phyloP scores from a whole-genome alignment of 768 basidiomycete species.

The Lentinula raphanica region DNA sequence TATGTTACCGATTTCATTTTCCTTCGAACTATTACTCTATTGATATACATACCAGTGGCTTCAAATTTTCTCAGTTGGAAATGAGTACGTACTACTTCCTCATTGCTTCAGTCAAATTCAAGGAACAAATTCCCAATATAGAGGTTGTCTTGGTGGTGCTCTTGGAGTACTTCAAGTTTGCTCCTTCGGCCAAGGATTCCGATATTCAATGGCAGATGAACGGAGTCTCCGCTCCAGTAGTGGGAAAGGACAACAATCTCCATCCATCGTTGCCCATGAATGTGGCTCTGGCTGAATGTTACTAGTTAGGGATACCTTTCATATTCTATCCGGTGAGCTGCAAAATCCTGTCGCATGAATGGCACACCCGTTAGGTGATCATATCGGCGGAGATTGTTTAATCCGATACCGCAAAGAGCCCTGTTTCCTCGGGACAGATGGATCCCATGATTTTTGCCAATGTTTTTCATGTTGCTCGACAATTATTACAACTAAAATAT shows the following conservation, averaged over 20 bases:
- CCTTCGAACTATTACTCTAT: no score
- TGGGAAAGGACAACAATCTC: not conserved
- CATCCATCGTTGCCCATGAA: slow-evolving; percentile 1
- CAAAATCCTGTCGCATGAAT: no score
- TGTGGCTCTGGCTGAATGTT: not conserved
- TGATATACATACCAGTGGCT: no score
- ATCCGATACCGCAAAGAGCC: no score
- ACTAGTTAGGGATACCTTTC: not conserved
- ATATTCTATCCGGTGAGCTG: no score
- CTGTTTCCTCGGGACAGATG: no score
- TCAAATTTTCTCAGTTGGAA: slow-evolving; percentile 5
- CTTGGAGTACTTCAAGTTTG: slow-evolving; percentile 1
- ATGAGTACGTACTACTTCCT: not conserved
- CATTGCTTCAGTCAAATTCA: not conserved
- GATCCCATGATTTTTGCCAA: no score
- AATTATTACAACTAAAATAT: no score
- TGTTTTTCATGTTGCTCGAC: no score
- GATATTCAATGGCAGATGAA: slow-evolving; percentile 5
- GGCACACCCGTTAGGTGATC: no score
- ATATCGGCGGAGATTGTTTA: no score
- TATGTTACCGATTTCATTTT: slow-evolving; percentile 3
- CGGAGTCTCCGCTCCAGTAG: not conserved
- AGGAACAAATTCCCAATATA: no score
- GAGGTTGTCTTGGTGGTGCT: slow-evolving; percentile 3
- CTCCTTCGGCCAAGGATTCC: not conserved